Evolutionary conservation across 2,329 filamentous ascomycete species (phyloP), one percentile per base, ranked within the genome.

Genomic region (Botryotinia calthae): DNA sequence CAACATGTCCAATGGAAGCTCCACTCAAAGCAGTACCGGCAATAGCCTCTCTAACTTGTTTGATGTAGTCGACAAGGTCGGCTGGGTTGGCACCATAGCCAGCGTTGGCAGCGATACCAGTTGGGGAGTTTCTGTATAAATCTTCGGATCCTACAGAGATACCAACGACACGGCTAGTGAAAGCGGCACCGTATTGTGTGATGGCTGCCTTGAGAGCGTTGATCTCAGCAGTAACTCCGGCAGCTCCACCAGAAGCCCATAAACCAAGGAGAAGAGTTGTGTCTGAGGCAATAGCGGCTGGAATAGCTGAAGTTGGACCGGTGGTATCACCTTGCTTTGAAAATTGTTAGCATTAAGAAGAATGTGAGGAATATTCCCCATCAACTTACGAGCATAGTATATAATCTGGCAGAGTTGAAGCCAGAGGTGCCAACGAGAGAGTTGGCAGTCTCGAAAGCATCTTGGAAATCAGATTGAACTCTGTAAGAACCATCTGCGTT

Each of bases 61-160:
- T 82, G 84, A 97, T 93, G 83, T 94, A 96, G 73, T 83, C 82
- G 78, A 89, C 86, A 56, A 97, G 84, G 18, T 84, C 85, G 56
- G 85, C 83, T 8, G 93, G 91, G 66, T 86, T 82, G 58, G 87
- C 85, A 76, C 94, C 94, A 54, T 87, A 81, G 72, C 89, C 88
- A 54, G 89, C 88, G 1, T 88, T 83, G 79, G 89, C 89, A 69
- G 85, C 82, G 74, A 91, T 87, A 72, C 92, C 93, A 16, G 86
- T 90, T n/a, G 88, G 87, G 0, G 93, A 93, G 82, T 87, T 88
- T 79, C 93, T 91, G 86, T 96, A 96, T 61, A 96, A 87, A 81
- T 97, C 94, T 86, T 97, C 94, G 76, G 88, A 92, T 75, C 94
- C 94, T 70, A 97, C 89, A 0, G 93, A 95, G 83, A 97, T 95